Evolutionary conservation across 78 protist species (phyloP), one percentile per base, ranked within the genome.

Genomic region (Blattamonas nauphoetae): DNA sequence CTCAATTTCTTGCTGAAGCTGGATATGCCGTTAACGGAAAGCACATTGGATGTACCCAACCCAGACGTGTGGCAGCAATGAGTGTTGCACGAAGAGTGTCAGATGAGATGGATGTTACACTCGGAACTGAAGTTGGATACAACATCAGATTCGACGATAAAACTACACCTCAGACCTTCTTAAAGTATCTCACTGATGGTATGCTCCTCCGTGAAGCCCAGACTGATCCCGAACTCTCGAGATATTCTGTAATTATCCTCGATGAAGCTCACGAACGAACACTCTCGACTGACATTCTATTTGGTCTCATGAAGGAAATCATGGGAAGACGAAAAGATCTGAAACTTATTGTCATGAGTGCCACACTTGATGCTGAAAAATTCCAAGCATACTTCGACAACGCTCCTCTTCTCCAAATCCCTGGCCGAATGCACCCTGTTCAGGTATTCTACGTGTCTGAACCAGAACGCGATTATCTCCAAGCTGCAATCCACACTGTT

Each of bases 241-340:
- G 92, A 35, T 97, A 95, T 88, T 32, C 36, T 44, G 43, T 87
- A 36, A 89, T 98, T n/a, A 90, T 98, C 1, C 90, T 98, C 38
- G 99, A 98, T 90, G 99, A 98, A 88, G 99, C 99, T 2, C 99
- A 98, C 93, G 99, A 98, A 92, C 88, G 99, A 34, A 98, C 99
- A 1, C 90, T 98, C 2, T n/a, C 96, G 21, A 98, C 99, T 0
- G 99, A 98, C 90, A 89, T 98, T 4, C 89, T 98, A 32, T 93
- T 98, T 86, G 99, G 98, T 0, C 46, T 93, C n/a, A 46, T 93
- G 45, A 93, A 92, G 89, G 86, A 87, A 83, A 2, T 77, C 84
- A 1, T 92, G 43, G 45, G 55, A 45, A 91, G 85, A 84, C 87
- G 97, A 6, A n/a, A 55, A 1, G 96, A 94, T 82, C 92, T 97